Evolutionary conservation across 331 rosid species (phyloP).

Genomic region (Phaseolus coccineus): DNA sequence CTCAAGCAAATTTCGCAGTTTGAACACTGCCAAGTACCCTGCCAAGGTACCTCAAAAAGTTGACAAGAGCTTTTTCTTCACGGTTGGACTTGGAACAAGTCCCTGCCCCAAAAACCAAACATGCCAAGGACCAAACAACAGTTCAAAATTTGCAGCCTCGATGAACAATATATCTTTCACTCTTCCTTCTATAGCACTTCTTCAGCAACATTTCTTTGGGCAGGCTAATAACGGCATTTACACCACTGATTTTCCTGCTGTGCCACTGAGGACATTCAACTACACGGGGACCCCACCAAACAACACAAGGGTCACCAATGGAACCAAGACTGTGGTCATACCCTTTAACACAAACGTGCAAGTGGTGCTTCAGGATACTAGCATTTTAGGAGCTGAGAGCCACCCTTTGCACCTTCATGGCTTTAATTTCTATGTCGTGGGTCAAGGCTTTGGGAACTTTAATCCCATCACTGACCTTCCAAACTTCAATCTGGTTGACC

Average conservation of each 20-base stretch:
- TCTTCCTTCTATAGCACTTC: constrained; percentile 51
- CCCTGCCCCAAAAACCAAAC: constrained; percentile 53
- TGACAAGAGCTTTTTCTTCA: constrained; percentile 54
- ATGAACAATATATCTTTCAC: constrained; percentile 50
- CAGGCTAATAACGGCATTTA: constrained; percentile 19
- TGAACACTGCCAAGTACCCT: constrained; percentile 49
- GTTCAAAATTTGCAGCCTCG: constrained; percentile 52
- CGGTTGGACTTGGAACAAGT: constrained; percentile 52
- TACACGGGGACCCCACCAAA: constrained; percentile 57
- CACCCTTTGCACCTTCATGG: constrained; percentile 63
- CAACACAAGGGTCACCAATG: constrained; percentile 48
- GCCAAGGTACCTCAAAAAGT: constrained; percentile 49
- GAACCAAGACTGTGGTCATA: constrained; percentile 52
- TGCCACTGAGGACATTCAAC: constrained; percentile 42
- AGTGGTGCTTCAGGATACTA: constrained; percentile 54
- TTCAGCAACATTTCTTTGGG: constrained; percentile 49
- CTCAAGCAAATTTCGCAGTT: constrained; percentile 43
- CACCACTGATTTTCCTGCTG: constrained; percentile 48
- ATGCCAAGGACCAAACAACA: constrained; percentile 58
- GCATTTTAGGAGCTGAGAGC: constrained; percentile 58
- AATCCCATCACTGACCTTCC: constrained; percentile 40
- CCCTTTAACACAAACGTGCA: constrained; percentile 44
- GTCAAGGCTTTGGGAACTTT: constrained; percentile 58
- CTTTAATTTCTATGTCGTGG: constrained; percentile 50
- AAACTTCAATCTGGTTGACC: constrained; percentile 55